These are phyloP conservation scores for Suillus alpinus DNA, from an alignment of 768 basidiomycete genomes.

Conservation along the genomic window DNA sequence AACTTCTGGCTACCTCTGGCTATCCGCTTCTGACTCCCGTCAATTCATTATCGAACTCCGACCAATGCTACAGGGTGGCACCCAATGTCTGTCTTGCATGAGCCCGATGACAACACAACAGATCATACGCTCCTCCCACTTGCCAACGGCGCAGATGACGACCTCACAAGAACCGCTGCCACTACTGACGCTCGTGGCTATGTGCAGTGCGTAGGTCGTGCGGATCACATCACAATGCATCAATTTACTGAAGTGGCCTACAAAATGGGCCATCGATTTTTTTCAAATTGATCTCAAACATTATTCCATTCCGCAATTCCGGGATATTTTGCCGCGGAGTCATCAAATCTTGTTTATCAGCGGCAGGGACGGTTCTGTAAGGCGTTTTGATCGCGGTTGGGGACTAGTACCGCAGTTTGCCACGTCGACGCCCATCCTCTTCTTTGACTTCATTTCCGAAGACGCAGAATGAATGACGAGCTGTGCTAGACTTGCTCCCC, in stretches of 20 bases:
- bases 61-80: not conserved
- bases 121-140: not conserved
- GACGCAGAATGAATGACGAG: constrained; percentile 44
- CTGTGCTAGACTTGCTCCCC: constrained; percentile 53
- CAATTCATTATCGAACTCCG: not conserved
- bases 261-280: not conserved
- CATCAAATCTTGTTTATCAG: not conserved
- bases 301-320: not conserved
- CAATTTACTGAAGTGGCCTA: not conserved
- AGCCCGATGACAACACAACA: not conserved
- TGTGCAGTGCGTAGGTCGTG: not conserved
- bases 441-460: constrained; percentile 20
- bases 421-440: not conserved
- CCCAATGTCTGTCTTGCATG: not conserved
- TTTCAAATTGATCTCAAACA: not conserved
- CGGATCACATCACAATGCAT: not conserved
- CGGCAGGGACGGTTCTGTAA: not conserved
- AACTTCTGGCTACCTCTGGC: not conserved
- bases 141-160: not conserved
- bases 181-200: too few species aligned
- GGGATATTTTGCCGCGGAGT: not conserved
- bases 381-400: not conserved
- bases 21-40: not conserved
- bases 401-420: not conserved
- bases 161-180: too few species aligned